Evolutionary conservation across 805 yeast species (phyloP).

Genomic region (Candida succiphila): DNA sequence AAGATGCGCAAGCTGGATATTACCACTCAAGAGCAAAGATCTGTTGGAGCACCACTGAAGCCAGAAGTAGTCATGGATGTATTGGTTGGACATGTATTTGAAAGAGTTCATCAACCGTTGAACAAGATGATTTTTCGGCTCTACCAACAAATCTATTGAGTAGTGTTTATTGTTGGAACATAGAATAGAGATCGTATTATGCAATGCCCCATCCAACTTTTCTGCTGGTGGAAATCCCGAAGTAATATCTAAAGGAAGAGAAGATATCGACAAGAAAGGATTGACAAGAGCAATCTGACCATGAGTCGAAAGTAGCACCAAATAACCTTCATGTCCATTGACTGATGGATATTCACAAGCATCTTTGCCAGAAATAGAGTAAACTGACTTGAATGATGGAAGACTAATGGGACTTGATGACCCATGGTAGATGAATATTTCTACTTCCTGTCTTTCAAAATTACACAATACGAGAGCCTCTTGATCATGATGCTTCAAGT

Average conservation of each 20-base stretch:
- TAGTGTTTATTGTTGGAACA: slow-evolving; percentile 14
- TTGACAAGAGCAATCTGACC: slow-evolving; percentile 33
- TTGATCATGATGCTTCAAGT: slow-evolving; percentile 36
- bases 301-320: slow-evolving; percentile 29
- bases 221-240: slow-evolving; percentile 12
- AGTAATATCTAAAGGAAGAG: slow-evolving; percentile 22
- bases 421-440: slow-evolving; percentile 39
- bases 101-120: slow-evolving; percentile 37
- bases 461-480: slow-evolving; percentile 57
- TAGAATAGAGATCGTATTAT: slow-evolving; percentile 14
- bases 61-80: slow-evolving; percentile 48
- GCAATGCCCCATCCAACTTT: slow-evolving; percentile 13
- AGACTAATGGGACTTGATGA: slow-evolving; percentile 18
- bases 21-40: slow-evolving; percentile 26
- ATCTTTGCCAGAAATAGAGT: slow-evolving; percentile 21
- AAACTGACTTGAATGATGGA: slow-evolving; percentile 14
- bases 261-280: slow-evolving; percentile 44
- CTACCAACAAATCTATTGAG: slow-evolving; percentile 26
- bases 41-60: slow-evolving; percentile 52
- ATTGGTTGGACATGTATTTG: slow-evolving; percentile 46
- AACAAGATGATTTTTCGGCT: slow-evolving; percentile 37
- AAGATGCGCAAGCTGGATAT: too few species aligned
- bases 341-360: slow-evolving; percentile 27
- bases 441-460: slow-evolving; percentile 27
- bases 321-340: slow-evolving; percentile 29